These are phyloP conservation scores for Ustilago loliicola DNA, from an alignment of 1,284 basidiomycete species.

Conservation along the genomic window DNA sequence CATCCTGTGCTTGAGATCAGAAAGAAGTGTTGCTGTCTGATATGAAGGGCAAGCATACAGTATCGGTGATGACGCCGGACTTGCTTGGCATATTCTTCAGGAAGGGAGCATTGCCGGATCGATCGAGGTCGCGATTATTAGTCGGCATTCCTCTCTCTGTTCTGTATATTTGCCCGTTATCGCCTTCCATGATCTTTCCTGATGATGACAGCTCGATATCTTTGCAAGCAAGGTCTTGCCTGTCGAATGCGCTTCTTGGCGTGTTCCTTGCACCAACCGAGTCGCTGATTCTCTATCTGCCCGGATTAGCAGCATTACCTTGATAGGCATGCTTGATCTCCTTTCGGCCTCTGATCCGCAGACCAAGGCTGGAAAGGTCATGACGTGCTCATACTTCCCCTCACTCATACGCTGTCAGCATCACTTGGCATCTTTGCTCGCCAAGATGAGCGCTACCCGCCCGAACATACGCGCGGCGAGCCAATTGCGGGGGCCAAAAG, in stretches of 20 bases:
- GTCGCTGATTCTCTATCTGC: no score
- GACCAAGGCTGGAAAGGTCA: not conserved
- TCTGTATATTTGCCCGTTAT: not conserved
- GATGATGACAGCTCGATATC: not conserved
- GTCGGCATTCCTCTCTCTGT: conserved; percentile 4
- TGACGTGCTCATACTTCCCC: not conserved
- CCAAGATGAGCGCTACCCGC: not conserved
- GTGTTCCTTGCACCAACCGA: not conserved
- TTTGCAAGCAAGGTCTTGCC: no score
- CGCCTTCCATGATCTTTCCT: not conserved
- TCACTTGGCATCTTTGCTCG: not conserved
- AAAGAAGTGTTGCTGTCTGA: no score
- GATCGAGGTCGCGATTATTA: conserved; percentile 1
- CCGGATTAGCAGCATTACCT: no score
- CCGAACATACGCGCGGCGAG: no score
- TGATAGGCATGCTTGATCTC: not conserved
- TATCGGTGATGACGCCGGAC: not conserved
- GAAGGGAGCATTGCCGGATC: not conserved
- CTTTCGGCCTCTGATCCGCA: not conserved
- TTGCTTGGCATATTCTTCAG: not conserved
- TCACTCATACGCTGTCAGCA: not conserved
- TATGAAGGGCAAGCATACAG: not conserved
- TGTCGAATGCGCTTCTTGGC: not conserved
- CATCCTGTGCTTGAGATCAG: not conserved
- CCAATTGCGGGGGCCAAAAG: no score